Base-by-base conservation (phyloP, 441 rosid species). In the Jatropha podagrica region DNA sequence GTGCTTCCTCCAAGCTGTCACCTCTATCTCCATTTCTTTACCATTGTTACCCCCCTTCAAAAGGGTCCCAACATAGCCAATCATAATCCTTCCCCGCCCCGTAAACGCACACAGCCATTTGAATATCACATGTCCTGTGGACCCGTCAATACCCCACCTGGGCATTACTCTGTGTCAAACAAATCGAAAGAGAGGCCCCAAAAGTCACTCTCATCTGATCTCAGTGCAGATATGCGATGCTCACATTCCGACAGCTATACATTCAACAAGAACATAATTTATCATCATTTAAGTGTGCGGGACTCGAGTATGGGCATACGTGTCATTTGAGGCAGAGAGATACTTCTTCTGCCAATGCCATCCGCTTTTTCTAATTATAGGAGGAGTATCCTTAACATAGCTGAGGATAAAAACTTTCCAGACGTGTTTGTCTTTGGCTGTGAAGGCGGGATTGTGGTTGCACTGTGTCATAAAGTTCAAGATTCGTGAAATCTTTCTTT, bases 401-500 rank as follows among this genome's bases (percentile, higher is more conserved):
- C 80, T 78, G 83, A 80, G 77, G 80, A 71, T 40, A 80, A 87
- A 77, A 69, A 75, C 38, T 76, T 82, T 64, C 65, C 61, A 77
- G 79, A 65, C 85, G 79, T 75, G 78, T 83, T 86, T 86, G 87
- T 85, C 88, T 89, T 84, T 80, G 79, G 81, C 74, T 77, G 63
- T 78, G 86, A 84, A 87, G 85, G 77, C 65, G 60, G 71, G 84
- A 79, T 82, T 79, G 89, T 87, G 94, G 92, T 81, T 82, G 88
- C 83, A 82, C 97, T 91, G 95, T 89, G 86, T 55, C 73, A 55
- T 82, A 86, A 92, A 83, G 92, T 86, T 69, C 80, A 83, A 92
- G 96, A 94, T 92, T 83, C 83, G 87, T 80, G 81, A 79, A 86
- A 92, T 90, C 95, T 91, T 90, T 87, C 87, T 86, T 88, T 88